phyloP scores from a whole-genome alignment of 108 stramenopile species.

The Cyclotella distinguenda region DNA sequence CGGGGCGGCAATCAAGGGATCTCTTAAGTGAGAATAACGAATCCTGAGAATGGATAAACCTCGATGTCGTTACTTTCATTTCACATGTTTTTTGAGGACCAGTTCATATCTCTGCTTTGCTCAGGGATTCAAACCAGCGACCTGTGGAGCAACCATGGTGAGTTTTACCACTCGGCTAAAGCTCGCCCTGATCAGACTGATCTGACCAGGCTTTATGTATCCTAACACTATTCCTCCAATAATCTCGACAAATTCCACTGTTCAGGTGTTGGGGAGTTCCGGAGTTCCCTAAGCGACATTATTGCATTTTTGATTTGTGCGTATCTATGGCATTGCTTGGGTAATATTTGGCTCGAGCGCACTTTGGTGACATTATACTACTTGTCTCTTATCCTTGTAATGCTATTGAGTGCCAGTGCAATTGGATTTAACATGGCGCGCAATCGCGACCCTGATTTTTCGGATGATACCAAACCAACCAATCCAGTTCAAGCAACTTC shows the following conservation, averaged over 20 bases:
- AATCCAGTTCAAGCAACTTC: constrained; percentile 26
- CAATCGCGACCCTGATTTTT: constrained; percentile 23
- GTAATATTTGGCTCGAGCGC: not conserved
- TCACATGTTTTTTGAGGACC: too few species aligned
- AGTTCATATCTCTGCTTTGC: too few species aligned
- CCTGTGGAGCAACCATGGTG: too few species aligned
- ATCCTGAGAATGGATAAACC: too few species aligned
- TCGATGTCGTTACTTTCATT: too few species aligned
- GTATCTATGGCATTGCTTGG: constrained; percentile 8
- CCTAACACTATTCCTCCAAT: not conserved
- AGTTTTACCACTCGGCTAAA: too few species aligned
- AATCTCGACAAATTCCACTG: not conserved
- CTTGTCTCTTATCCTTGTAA: constrained; percentile 8
- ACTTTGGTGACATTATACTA: constrained; percentile 4
- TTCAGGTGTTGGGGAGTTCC: not conserved
- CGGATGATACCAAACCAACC: not conserved
- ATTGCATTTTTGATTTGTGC: constrained; percentile 16
- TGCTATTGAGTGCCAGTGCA: constrained; percentile 21
- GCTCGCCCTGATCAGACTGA: too few species aligned
- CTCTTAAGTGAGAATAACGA: too few species aligned
- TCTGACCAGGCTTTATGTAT: too few species aligned
- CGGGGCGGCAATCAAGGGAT: too few species aligned
- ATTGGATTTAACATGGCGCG: constrained; percentile 38
- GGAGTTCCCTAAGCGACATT: not conserved
- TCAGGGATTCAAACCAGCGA: too few species aligned